Evolutionary conservation across 2,329 filamentous ascomycete genomes (phyloP).

Genomic region (Aspergillus candidus): DNA sequence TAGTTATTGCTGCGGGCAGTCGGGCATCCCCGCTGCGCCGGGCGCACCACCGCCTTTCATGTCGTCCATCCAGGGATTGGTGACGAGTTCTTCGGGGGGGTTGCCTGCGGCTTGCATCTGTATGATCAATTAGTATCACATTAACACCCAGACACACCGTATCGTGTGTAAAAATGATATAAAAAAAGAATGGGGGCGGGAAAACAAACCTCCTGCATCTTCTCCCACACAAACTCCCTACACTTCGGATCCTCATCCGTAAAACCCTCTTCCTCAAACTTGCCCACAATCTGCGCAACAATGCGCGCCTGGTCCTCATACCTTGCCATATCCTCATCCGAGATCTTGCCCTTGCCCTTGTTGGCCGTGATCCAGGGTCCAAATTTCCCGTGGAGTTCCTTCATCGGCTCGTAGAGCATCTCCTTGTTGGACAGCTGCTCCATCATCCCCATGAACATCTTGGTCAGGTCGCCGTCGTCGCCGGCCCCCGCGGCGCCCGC

Average conservation of each 20-base stretch:
- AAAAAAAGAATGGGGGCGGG: neutral
- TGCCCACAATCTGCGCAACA: constrained; percentile 77
- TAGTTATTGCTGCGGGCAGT: constrained; percentile 56
- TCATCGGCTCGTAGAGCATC: constrained; percentile 97
- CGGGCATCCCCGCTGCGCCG: constrained; percentile 55
- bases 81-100: constrained; percentile 79
- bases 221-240: constrained; percentile 88
- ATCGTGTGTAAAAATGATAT: too few relatives aligned
- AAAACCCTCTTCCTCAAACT: constrained; percentile 79
- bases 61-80: constrained; percentile 56
- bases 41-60: constrained; percentile 59
- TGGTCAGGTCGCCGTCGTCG: constrained; percentile 79
- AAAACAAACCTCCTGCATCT: constrained; percentile 89
- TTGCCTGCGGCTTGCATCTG: constrained; percentile 97
- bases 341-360: constrained; percentile 51
- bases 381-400: constrained; percentile 89
- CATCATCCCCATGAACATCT: constrained; percentile 98
- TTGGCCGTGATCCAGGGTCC: constrained; percentile 83
- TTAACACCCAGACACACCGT: too few relatives aligned
- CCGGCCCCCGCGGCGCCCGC: constrained; percentile 52
- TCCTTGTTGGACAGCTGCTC: constrained; percentile 98
- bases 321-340: constrained; percentile 65
- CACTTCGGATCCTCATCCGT: constrained; percentile 74
- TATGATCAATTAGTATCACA: constrained; percentile 8
- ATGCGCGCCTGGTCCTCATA: constrained; percentile 75